Evolutionary conservation across 768 basidiomycete species (phyloP), one percentile per base, ranked within the genome.

Genomic region (Termitomyces sp.): DNA sequence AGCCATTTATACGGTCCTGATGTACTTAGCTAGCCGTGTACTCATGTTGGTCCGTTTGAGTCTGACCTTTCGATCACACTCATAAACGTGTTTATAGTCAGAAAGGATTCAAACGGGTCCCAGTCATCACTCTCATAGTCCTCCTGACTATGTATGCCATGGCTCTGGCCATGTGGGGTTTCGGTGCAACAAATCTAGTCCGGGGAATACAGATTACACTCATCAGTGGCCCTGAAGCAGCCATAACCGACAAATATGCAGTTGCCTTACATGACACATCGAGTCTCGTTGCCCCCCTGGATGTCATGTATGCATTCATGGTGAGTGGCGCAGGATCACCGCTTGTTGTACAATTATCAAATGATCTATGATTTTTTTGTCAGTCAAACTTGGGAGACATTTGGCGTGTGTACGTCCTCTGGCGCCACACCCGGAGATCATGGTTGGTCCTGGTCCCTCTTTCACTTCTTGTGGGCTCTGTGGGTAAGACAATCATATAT

Each of bases 341-440:
- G n/a, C 40, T n/a, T 41, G 1, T 7, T 38, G 40, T n/a, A 41
- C 40, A 41, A n/a, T 41, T 1, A 18, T 36, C 35, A 14, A 41
- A 41, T 9, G n/a, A n/a, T 41, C 40, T 38, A 53, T 52, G 9
- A 16, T 20, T 26, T 43, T 48, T 2, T 47, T 33, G 3, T 5
- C 46, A 56, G 59, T 55, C 59, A 3, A 60, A 55, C 20, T 16
- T 60, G 0, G 59, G 59, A 35, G 59, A 60, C 16, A 35, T 60
- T 20, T 60, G 59, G 59, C 59, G 59, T 22, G 59, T 60, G n/a
- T 52, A 55, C 35, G 54, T 18, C 3, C 59, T 60, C n/a, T 60
- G 59, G 59, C 24, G 54, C 10, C 35, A 28, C 0, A 40, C 30
- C 3, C 36, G 28, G 38, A 26, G 18, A n/a, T n/a, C 40, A 1